Evolutionary conservation across 2,329 filamentous ascomycete genomes (phyloP), one percentile per base, ranked within the genome.

Genomic region (Verticillium tricorpus): DNA sequence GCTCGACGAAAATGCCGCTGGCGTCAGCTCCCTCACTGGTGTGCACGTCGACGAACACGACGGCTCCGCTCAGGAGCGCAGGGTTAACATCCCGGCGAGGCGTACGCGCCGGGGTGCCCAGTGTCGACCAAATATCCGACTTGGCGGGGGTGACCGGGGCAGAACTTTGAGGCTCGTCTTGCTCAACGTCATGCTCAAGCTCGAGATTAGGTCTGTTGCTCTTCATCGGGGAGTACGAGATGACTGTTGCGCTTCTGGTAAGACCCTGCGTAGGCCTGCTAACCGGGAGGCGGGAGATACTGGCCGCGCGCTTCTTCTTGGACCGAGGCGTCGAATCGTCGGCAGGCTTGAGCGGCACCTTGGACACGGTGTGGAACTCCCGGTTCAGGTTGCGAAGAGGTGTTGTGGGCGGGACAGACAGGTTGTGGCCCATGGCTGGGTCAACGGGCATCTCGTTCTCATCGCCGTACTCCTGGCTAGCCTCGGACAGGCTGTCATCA

Each of bases 11-110:
- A 61, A 95, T 86, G n/a, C 84, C 84, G 69, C 89, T 92, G 8
- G 90, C 90, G 74, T 95, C 90, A 28, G 87, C 88, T 6, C 92
- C 92, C 69, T 95, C 90, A 9, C 85, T 90, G 0, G 91, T 93
- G 71, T 92, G 86, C 2, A 96, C 91, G 72, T 97, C 92, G 2
- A 95, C 90, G 70, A 88, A 92, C 5, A 95, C 90, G 3, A 92
- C 85, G 17, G 88, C 90, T 1, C 92, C 92, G 22, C 83, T 82
- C 3, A 94, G 80, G 3, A 90, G 72, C 0, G 72, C 70, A 3
- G 80, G 74, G 66, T 86, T 77, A 11, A 87, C 66, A 60, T 87
- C 81, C 1, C 78, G 77, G 6, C 82, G 80, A 22, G 85, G 82
- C 25, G 84, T 86, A 39, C 82, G 81, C 3, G 80, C 81, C 2